phyloP scores from a whole-genome alignment of 257 asterid species.

The Apocynum venetum region DNA sequence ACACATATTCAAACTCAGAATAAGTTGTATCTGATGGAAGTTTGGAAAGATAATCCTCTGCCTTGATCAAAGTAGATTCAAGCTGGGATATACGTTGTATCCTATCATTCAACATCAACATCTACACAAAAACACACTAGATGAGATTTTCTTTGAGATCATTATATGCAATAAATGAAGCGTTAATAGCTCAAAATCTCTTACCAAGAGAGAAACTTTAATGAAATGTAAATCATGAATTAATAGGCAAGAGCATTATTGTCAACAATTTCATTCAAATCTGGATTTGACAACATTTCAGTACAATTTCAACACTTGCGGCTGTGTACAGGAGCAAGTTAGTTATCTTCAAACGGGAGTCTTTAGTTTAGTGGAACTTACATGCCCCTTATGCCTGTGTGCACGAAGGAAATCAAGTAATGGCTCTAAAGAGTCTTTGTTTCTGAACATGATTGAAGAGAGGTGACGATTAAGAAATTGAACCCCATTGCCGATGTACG shows the following conservation, averaged over 20 bases:
- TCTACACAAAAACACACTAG: constrained; percentile 32
- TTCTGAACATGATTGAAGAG: constrained; percentile 89
- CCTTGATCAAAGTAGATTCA: constrained; percentile 67
- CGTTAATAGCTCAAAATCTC: neutral
- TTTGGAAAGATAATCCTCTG: constrained; percentile 72
- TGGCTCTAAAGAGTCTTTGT: constrained; percentile 84
- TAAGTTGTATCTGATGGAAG: constrained; percentile 61
- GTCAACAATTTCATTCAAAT: neutral
- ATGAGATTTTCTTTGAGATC: neutral
- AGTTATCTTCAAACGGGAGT: neutral
- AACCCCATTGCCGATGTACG: constrained; percentile 95
- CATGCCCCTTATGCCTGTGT: constrained; percentile 83
- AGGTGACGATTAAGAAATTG: constrained; percentile 97
- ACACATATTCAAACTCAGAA: constrained; percentile 79
- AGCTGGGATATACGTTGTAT: constrained; percentile 72
- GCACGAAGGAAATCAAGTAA: constrained; percentile 84
- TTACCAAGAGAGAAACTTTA: neutral
- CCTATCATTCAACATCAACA: constrained; percentile 86
- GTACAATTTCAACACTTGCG: neutral
- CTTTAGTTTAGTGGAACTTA: constrained; percentile 30
- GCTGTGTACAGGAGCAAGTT: neutral
- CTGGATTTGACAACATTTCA: neutral
- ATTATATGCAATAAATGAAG: neutral
- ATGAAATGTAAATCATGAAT: neutral
- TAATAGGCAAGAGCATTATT: neutral